Evolutionary conservation across 2,329 filamentous ascomycete genomes (phyloP).

Genomic region (Leptographium galeiforme): DNA sequence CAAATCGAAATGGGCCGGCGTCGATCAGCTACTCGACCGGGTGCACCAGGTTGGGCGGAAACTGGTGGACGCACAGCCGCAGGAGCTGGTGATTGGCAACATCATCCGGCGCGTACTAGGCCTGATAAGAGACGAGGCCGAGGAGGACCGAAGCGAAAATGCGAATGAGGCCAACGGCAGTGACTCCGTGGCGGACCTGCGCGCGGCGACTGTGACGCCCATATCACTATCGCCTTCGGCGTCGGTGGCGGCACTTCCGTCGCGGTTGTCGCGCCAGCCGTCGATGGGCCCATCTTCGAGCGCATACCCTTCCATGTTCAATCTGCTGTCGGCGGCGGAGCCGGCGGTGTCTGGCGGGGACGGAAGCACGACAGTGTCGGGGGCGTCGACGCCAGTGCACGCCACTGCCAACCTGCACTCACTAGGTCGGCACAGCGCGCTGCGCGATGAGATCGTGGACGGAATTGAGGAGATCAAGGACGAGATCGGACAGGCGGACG

Average conservation of each 20-base stretch:
- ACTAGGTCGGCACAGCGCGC: slow-evolving; percentile 43
- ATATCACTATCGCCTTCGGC: slow-evolving; percentile 32
- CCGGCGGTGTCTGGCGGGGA: slow-evolving; percentile 17
- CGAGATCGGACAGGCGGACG: slow-evolving; percentile 83
- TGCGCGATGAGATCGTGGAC: slow-evolving; percentile 82
- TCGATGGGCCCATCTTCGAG: slow-evolving; percentile 39
- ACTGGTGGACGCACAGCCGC: slow-evolving; percentile 71
- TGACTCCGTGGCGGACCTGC: slow-evolving; percentile 32
- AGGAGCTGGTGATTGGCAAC: slow-evolving; percentile 87
- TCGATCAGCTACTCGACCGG: slow-evolving; percentile 64
- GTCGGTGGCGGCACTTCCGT: not conserved
- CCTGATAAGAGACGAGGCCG: slow-evolving; percentile 80
- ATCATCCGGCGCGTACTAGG: slow-evolving; percentile 83
- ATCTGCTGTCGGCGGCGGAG: slow-evolving; percentile 58
- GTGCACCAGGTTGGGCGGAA: slow-evolving; percentile 67
- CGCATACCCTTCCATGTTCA: slow-evolving; percentile 73
- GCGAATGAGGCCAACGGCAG: slow-evolving; percentile 38
- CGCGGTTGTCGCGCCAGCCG: slow-evolving; percentile 9
- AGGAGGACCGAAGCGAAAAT: slow-evolving; percentile 55
- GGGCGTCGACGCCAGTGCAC: slow-evolving; percentile 33
- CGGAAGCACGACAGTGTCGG: slow-evolving; percentile 18
- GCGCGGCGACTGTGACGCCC: slow-evolving; percentile 28
- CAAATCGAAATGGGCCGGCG: slow-evolving; percentile 63
- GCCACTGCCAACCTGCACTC: slow-evolving; percentile 16
- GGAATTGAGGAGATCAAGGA: slow-evolving; percentile 94